phyloP scores from a whole-genome alignment of 139 green algal species.

The Haematococcus sp. region DNA sequence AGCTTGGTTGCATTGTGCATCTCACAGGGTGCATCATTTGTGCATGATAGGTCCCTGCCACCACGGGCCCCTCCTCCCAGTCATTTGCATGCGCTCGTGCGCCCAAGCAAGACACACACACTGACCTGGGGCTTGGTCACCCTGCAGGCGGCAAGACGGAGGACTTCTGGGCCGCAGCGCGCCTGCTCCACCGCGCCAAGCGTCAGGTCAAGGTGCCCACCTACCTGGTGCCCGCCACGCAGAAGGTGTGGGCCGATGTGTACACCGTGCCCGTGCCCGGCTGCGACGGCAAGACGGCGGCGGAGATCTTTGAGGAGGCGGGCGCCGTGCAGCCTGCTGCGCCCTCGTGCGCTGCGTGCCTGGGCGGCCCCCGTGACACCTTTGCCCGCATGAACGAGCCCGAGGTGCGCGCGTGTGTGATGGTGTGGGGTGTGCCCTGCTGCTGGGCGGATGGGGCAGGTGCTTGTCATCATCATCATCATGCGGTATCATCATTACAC shows the following conservation, averaged over 20 bases:
- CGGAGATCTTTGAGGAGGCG: conserved; percentile 91
- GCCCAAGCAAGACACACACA: no score
- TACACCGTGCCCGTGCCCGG: conserved; percentile 88
- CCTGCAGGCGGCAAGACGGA: conserved; percentile 89
- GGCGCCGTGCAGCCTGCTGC: conserved; percentile 86
- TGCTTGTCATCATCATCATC: neutral
- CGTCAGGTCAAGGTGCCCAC: conserved; percentile 90
- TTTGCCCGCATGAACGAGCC: conserved; percentile 96
- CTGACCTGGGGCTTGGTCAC: no score
- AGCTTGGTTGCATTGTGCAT: no score
- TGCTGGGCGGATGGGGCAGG: no score
- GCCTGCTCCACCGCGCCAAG: conserved; percentile 82
- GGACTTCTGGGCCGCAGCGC: conserved; percentile 88
- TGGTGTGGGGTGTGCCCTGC: no score
- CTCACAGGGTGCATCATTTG: no score
- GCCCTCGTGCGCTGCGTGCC: conserved; percentile 88
- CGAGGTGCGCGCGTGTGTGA: conserved; percentile 37
- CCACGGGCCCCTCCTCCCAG: no score
- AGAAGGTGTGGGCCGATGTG: conserved; percentile 96
- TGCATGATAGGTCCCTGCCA: no score
- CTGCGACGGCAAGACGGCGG: conserved; percentile 90
- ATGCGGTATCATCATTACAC: no score
- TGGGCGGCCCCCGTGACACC: conserved; percentile 91
- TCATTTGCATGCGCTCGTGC: no score
- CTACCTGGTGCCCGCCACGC: conserved; percentile 93